Conservation (phyloP, 768 basidiomycete species). For the Collybia sordida region DNA sequence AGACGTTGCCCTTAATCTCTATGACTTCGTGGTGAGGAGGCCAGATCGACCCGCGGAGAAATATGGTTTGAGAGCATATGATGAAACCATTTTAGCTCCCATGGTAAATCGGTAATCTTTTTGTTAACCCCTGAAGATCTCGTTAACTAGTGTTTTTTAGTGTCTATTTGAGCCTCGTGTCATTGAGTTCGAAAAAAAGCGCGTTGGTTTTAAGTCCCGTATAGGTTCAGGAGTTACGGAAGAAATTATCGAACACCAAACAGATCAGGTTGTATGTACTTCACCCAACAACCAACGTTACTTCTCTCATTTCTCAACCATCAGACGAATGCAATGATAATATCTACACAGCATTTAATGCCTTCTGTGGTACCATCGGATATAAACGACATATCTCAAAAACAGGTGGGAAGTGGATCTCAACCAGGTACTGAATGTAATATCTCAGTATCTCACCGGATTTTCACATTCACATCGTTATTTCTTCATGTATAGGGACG, state of each 20-base stretch:
- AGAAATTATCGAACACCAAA: constrained; percentile 62
- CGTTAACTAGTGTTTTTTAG: constrained; percentile 37
- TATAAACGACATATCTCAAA: constrained; percentile 16
- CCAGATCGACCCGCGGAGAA: constrained; percentile 80
- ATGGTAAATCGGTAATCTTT: constrained; percentile 73
- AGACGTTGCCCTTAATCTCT: constrained; percentile 86
- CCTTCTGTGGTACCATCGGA: constrained; percentile 31
- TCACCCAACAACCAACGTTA: constrained; percentile 4
- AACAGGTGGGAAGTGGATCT: constrained; percentile 4
- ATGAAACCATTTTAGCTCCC: constrained; percentile 92
- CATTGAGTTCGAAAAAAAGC: constrained; percentile 85
- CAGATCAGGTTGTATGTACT: constrained; percentile 49
- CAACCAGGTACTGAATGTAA: constrained; percentile 11
- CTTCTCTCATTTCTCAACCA: constrained; percentile 2
- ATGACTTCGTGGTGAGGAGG: constrained; percentile 84
- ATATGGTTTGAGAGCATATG: constrained; percentile 88
- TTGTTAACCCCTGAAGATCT: not conserved
- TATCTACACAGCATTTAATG: constrained; percentile 82
- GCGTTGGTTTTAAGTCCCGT: constrained; percentile 45
- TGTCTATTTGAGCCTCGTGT: constrained; percentile 92
- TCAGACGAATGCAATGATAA: constrained; percentile 89
- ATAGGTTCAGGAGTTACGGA: constrained; percentile 67
- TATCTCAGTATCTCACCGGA: not conserved
- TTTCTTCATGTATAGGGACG: constrained; percentile 8
- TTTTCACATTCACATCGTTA: not conserved